Conservation (phyloP, 306 rosid genomes). For the Casuarina cunninghamiana region DNA sequence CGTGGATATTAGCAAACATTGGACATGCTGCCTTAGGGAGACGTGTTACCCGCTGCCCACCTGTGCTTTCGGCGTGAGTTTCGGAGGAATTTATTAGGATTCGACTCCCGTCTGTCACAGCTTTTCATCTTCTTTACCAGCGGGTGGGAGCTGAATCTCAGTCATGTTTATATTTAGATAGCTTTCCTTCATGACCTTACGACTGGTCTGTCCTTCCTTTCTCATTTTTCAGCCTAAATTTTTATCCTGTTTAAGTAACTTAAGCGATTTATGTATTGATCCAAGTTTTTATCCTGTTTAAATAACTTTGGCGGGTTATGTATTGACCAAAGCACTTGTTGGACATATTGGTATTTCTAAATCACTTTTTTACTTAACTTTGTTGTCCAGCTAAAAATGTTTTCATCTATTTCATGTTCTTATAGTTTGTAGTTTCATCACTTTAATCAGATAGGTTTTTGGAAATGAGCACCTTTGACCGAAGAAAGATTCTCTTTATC, state of each 20-base stretch:
- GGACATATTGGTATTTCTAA: not conserved
- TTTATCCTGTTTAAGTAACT: not conserved
- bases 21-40: too few relatives aligned
- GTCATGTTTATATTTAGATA: slow-evolving; percentile 31
- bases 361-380: not conserved
- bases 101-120: too few relatives aligned
- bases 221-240: not conserved
- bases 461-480: not conserved
- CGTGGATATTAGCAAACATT: too few relatives aligned
- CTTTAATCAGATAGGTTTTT: not conserved
- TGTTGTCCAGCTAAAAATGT: not conserved
- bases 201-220: slow-evolving; percentile 44
- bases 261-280: too few relatives aligned
- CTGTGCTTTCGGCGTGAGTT: not conserved
- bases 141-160: slow-evolving; percentile 69
- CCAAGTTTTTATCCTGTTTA: not conserved
- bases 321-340: not conserved
- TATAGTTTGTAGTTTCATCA: not conserved
- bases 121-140: slow-evolving; percentile 27
- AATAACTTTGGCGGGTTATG: not conserved
- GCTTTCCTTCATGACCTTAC: slow-evolving; percentile 51
- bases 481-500: not conserved
- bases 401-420: not conserved
- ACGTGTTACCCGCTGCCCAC: too few relatives aligned
- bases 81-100: slow-evolving; percentile 23